A percentile compares a stretch with the other conserved stretches of the same genome.
phyloP scores from a whole-genome alignment of 192 early-diverging fungal species.

The Rhizoclosmatium globosum region DNA sequence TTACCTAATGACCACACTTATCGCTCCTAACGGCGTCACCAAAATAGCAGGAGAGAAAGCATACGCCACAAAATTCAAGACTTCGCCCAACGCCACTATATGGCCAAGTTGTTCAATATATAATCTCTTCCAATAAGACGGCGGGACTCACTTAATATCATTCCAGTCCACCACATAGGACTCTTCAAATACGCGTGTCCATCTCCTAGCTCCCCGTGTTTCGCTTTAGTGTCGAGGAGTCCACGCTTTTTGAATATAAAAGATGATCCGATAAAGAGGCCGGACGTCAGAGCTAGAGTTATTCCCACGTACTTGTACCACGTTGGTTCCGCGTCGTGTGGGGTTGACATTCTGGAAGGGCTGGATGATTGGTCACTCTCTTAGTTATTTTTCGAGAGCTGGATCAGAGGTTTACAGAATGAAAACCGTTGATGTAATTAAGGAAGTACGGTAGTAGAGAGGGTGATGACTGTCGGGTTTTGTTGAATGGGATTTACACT shows the following conservation, averaged over 20 bases:
- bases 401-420: too few species aligned
- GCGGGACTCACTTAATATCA: slow-evolving; percentile 69
- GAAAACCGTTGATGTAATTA: too few species aligned
- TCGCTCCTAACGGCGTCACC: slow-evolving; percentile 88
- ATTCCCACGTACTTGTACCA: slow-evolving; percentile 71
- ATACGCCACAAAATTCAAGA: slow-evolving; percentile 93
- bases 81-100: slow-evolving; percentile 84
- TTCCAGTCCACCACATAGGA: slow-evolving; percentile 89
- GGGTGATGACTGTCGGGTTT: too few species aligned
- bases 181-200: slow-evolving; percentile 83
- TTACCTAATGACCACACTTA: slow-evolving; percentile 88
- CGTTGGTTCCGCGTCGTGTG: slow-evolving; percentile 2
- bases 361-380: too few species aligned
- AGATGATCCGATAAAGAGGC: slow-evolving; percentile 84
- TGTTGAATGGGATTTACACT: too few species aligned
- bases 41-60: slow-evolving; percentile 93
- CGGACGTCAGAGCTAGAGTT: slow-evolving; percentile 83
- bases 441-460: too few species aligned
- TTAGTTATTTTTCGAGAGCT: too few species aligned
- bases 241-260: slow-evolving; percentile 95
- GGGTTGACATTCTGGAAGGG: too few species aligned
- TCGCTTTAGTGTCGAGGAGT: slow-evolving; percentile 65
- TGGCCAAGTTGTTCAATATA: slow-evolving; percentile 8
- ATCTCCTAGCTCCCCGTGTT: slow-evolving; percentile 37
- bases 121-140: neutral